Evolutionary conservation across 345 rosid genomes (phyloP), one percentile per base, ranked within the genome.

Genomic region (Syzygium grande): DNA sequence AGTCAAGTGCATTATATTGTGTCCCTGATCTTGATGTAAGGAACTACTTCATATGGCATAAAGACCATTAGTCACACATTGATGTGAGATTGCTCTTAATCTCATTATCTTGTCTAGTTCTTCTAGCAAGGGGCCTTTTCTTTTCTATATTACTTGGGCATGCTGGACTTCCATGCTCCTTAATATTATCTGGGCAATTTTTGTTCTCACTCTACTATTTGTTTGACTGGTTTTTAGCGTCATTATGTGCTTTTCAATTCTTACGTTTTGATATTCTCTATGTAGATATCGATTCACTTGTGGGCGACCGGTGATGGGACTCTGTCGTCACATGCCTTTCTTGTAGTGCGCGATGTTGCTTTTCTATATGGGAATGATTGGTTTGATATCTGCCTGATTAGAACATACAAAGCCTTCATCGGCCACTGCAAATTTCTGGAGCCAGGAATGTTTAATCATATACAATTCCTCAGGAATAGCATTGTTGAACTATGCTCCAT

Each of bases 291-390:
- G 51, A 89, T 96, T 89, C 95, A 95, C 90, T 85, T 96, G 87
- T 96, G 99, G 99, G 94, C 94, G 85, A 96, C 97, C 1, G 92
- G 98, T 86, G 93, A 94, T 88, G 94, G 89, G 88, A 88, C 84
- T 84, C 89, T 94, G 73, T 93, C 98, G 8, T 89, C 89, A 86
- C 91, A 90, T 53, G 92, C 98, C 77, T 94, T 93, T 92, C 91
- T 94, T 78, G 53, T 95, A 84, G 91, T 96, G 79, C 93, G 89
- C 89, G 97, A 92, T 80, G 95, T 96, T 89, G 91, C 94, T 86
- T 73, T 87, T 87, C 91, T 91, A 65, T 96, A 93, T 78, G 92
- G 91, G 90, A 91, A 94, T 6, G 95, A 95, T 84, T 94, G 94
- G 89, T 93, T 94, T 54, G 92, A 94, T 38, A 86, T 88, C 56